A percentile compares a stretch with the other conserved stretches of the same genome.
These are phyloP conservation scores for Kernera saxatilis DNA, from an alignment of 345 rosid species.

Conservation along the genomic window DNA sequence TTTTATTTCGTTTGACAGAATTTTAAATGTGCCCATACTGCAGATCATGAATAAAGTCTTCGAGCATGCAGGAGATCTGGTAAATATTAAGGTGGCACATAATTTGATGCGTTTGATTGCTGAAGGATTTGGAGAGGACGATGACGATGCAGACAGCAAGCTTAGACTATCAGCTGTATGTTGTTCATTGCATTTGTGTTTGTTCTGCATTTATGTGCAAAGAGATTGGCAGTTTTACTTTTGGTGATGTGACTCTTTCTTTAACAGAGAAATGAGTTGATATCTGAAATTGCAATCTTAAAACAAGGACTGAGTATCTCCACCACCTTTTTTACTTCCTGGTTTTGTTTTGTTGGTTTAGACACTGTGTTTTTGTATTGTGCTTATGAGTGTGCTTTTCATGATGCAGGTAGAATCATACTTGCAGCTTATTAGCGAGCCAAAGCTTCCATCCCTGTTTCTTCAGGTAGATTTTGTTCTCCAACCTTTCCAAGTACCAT, in stretches of 20 bases:
- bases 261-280: background rate
- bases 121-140: slow-evolving; percentile 96
- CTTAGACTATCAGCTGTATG: slow-evolving; percentile 96
- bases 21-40: slow-evolving; percentile 20
- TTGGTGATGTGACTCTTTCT: background rate
- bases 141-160: slow-evolving; percentile 77
- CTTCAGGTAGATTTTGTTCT: slow-evolving; percentile 58
- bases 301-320: background rate
- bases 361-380: background rate
- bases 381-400: slow-evolving; percentile 15
- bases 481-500: background rate
- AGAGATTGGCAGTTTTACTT: background rate
- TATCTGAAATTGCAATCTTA: background rate
- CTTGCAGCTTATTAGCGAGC: slow-evolving; percentile 78
- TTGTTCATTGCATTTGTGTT: slow-evolving; percentile 20
- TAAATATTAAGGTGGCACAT: slow-evolving; percentile 89
- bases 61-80: slow-evolving; percentile 97
- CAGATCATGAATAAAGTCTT: slow-evolving; percentile 96
- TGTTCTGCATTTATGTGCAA: background rate
- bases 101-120: slow-evolving; percentile 94
- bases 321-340: background rate
- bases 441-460: slow-evolving; percentile 93
- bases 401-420: slow-evolving; percentile 85
- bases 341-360: background rate
- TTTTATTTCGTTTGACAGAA: background rate